Base-by-base conservation (phyloP, 192 early-diverging fungal genomes). In the Chytriomyces hyalinus region DNA sequence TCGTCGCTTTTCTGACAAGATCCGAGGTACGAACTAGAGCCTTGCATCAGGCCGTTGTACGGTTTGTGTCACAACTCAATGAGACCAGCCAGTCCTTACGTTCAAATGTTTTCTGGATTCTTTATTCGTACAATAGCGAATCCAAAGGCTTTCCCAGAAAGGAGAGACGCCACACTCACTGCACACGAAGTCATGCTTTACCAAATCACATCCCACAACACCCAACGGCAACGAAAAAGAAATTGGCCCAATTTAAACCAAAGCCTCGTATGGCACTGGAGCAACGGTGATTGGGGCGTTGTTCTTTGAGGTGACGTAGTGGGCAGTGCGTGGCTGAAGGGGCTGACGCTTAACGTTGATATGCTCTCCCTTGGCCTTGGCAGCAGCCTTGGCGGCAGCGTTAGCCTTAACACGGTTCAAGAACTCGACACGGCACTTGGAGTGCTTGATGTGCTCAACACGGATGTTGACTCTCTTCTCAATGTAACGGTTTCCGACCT, bases 381-480 rank as follows among this genome's bases (percentile, higher is more conserved):
- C 95, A 65, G 93, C 93, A 82, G 90, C 87, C 89, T 92, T 91
- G 80, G 87, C 86, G 64, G 87, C 89, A 43, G 92, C 93, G 90
- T 98, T 99, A 81, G 93, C 90, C 92, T 96, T 97, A 83, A 98
- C 96, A 84, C 97, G 94, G 57, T 92, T 89, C 87, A 98, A 89
- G 91, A 99, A 99, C 80, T 97, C 95, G 79, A 93, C 89, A 84
- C 97, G 94, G 91, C 96, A 97, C 91, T 97, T 96, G 87, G 97
- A 99, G 94, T 99, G 96, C 90, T 92, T 95, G 86, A 99, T 89
- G 90, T 99, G 97, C 90, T 99, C 97, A 84, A 99, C 85, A 82
- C 96, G 93, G 86, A 99, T 83, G 90, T 97, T 98, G 88, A 99
- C 90, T 70, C 96, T 90, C 95, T 99, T 99, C 90, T 97, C 96